Evolutionary conservation across 352 stramenopile genomes (phyloP).

Genomic region (Phytophthora gonapodyides): DNA sequence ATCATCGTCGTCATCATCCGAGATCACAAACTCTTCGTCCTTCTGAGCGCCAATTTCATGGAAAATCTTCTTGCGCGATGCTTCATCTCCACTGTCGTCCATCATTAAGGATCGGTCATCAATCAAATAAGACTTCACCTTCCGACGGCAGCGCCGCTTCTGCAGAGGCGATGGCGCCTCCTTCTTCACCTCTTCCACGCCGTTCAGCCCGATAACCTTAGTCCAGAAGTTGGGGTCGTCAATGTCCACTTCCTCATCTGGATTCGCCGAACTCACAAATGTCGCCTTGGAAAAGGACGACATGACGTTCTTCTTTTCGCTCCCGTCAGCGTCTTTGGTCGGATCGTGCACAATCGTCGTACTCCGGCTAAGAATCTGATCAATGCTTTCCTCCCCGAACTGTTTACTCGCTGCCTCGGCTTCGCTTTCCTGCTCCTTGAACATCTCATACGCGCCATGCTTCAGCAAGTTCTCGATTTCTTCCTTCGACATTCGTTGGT

Average conservation of each 20-base stretch:
- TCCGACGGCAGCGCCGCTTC: constrained; percentile 67
- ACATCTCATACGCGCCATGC: constrained; percentile 94
- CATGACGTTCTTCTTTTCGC: constrained; percentile 77
- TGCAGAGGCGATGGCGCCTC: constrained; percentile 75
- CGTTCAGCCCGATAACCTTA: constrained; percentile 91
- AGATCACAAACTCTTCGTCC: constrained; percentile 82
- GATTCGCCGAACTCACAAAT: constrained; percentile 89
- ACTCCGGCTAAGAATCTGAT: constrained; percentile 95
- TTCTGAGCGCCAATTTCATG: constrained; percentile 26
- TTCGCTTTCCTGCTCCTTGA: constrained; percentile 91
- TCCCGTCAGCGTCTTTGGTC: constrained; percentile 50
- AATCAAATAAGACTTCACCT: constrained; percentile 78
- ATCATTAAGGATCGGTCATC: constrained; percentile 40
- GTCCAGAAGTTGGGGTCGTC: constrained; percentile 96
- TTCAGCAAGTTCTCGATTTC: constrained; percentile 94
- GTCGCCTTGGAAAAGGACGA: constrained; percentile 94
- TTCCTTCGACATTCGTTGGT: constrained; percentile 79
- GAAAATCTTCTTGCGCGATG: constrained; percentile 34
- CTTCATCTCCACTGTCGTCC: constrained; percentile 62
- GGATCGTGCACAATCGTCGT: constrained; percentile 89
- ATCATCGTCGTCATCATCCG: constrained; percentile 51
- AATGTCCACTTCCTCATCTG: constrained; percentile 88
- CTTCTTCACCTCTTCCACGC: constrained; percentile 60
- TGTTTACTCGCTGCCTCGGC: constrained; percentile 93
- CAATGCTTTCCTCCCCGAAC: constrained; percentile 98